Evolutionary conservation across 225 moss, liverwort and hornwort species (phyloP).

Genomic region (Thuidium tamariscinum): DNA sequence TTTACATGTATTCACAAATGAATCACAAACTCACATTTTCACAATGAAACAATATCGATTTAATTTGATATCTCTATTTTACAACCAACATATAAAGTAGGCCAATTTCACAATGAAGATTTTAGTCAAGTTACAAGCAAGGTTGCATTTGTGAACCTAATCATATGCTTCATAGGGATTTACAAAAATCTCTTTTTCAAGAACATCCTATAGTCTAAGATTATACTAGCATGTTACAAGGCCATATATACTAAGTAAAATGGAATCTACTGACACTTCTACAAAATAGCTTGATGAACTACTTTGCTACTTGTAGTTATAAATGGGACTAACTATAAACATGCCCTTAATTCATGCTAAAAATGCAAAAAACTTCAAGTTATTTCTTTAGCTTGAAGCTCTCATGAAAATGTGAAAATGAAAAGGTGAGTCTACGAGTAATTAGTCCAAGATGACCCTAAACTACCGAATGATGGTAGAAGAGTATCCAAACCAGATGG

Average conservation of each 20-base stretch:
- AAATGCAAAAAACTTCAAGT: neutral
- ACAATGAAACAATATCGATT: too few relatives aligned
- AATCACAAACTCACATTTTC: too few relatives aligned
- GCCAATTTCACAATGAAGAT: neutral
- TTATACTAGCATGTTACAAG: neutral
- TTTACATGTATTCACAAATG: too few relatives aligned
- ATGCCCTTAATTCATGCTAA: too few relatives aligned
- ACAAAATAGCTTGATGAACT: neutral
- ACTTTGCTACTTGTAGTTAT: neutral
- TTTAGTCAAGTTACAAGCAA: neutral
- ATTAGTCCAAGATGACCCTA: too few relatives aligned
- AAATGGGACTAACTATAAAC: neutral
- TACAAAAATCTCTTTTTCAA: neutral
- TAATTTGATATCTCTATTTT: too few relatives aligned
- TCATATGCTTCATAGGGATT: too few relatives aligned
- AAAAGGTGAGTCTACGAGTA: too few relatives aligned
- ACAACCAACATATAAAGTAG: neutral
- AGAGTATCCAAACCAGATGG: too few relatives aligned
- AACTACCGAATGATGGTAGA: too few relatives aligned
- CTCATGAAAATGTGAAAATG: neutral
- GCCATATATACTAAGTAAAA: neutral
- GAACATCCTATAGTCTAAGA: neutral
- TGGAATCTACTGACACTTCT: neutral
- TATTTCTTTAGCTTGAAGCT: neutral
- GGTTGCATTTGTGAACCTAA: neutral